These are phyloP conservation scores for Aspergillus tubingensis DNA, from an alignment of 2,329 filamentous ascomycete genomes.

Conservation along the genomic window DNA sequence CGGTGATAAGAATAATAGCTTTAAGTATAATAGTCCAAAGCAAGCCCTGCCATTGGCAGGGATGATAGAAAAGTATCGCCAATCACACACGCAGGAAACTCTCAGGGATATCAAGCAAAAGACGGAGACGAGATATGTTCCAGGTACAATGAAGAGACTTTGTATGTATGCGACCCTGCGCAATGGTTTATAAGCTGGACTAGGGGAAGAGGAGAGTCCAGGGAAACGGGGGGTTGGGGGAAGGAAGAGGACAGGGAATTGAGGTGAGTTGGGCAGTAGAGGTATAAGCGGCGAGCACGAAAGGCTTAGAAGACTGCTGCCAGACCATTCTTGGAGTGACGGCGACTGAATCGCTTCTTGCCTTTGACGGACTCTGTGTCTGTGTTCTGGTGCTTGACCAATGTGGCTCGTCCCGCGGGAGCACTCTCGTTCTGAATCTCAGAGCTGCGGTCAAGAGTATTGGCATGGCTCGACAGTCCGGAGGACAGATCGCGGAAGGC, in stretches of 20 bases:
- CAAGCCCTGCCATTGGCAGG: constrained; percentile 17
- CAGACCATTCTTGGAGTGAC: constrained; percentile 92
- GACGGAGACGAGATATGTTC: constrained; percentile 18
- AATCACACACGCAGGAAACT: constrained; percentile 18
- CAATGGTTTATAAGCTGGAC: constrained; percentile 12
- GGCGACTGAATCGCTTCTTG: constrained; percentile 76
- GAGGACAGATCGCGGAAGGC: constrained; percentile 70
- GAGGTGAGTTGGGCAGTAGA: constrained; percentile 7
- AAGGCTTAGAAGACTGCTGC: constrained; percentile 73
- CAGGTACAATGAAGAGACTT: constrained; percentile 13
- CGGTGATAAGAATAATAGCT: constrained; percentile 28
- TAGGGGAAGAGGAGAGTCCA: not conserved
- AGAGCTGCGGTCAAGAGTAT: constrained; percentile 45
- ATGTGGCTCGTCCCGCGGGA: constrained; percentile 47
- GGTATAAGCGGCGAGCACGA: not conserved
- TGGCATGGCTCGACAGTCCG: constrained; percentile 66
- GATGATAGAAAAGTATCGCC: constrained; percentile 14
- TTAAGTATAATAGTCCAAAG: constrained; percentile 23
- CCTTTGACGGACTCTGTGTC: constrained; percentile 60
- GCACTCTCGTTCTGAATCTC: constrained; percentile 41
- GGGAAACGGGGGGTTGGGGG: not conserved
- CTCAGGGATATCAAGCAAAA: constrained; percentile 22
- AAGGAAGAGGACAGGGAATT: constrained; percentile 3
- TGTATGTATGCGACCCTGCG: constrained; percentile 18
- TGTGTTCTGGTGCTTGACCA: constrained; percentile 46